Evolutionary conservation across 805 yeast species (phyloP), one percentile per base, ranked within the genome.

Genomic region (Candida vartiovaarae): DNA sequence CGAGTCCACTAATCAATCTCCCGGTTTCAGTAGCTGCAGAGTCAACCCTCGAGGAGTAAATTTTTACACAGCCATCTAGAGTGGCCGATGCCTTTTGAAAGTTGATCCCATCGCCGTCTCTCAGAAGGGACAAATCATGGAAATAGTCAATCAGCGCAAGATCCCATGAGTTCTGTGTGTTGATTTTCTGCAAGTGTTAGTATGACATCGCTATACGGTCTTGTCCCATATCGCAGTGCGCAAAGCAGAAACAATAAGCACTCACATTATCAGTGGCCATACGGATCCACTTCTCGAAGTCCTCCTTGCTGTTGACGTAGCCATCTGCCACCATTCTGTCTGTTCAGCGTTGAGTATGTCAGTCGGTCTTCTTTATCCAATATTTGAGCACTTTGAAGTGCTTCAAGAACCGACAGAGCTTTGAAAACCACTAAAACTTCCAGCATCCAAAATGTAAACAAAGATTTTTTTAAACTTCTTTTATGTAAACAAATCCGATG

Each of bases 21-120:
- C 95, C 95, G 0, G 96, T 89, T 55, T 90, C 97, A 4, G 84
- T 81, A 2, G 90, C 95, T 0, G 87, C 95, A 0, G 95, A 84
- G 56, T 90, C 97, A n/a, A 90, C 89, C 54, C 98, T 76, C 10
- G 95, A 84, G 7, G 90, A 78, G 59, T 91, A 90, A 40, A 90
- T 86, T 65, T 89, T 89, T 32, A 90, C 91, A 68, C 97, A 90
- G 1, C 97, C 97, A 55, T 90, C 96, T 20, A 91, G 66, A 0
- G 97, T 87, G 3, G 95, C 88, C 1, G 91, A 79, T 0, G 97
- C 97, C 53, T 81, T 79, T 61, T 87, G 96, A 62, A 91, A 90
- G 61, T 88, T 88, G 56, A 90, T 85, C 29, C 78, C 73, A 49
- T 79, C 72, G 6, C 89, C 84, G 46, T 84, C 95, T 51, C 76